Base-by-base conservation (phyloP, 169 alveolate genomes). In the Cryptosporidium baileyi region DNA sequence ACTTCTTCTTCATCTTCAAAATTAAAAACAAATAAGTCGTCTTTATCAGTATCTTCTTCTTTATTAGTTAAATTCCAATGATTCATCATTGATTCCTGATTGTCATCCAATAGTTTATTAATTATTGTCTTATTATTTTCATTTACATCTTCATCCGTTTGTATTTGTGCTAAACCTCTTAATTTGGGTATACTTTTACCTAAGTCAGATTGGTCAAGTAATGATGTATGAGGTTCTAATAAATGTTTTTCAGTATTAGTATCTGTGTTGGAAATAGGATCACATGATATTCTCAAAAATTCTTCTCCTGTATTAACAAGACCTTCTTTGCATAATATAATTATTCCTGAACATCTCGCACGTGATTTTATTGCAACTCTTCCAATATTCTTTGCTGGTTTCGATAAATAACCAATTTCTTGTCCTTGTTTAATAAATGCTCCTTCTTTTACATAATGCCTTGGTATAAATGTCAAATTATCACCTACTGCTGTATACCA, bases 341-440 rank as follows among this genome's bases (percentile, higher is more conserved):
- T 74, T 9, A 54, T 54, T 36, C 85, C 85, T 2, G 85, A 74
- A 26, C 85, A 74, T 38, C 85, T 74, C 41, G 85, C 85, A 24
- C 74, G 28, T 1, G 85, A 51, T 32, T 74, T 74, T 13, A 74
- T 74, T 52, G 85, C 85, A 17, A 74, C 85, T 24, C 67, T 74
- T 9, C 85, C 85, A 15, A 74, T 67, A 22, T 40, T 51, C 15
- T 36, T 74, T 15, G 85, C 85, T 1, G 85, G 85, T 36, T 41
- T 74, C 19, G 85, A 74, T 13, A 74, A 44, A 41, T 74, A 19
- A 3, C 85, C 85, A 36, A 74, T 60, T n/a, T 74, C 85, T 34
- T 57, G 65, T n/a, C 85, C 85, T 19, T 74, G 74, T 30, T 74
- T 74, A 40, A 74, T 74, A 19, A 36, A 74, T 3, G 67, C 74